These are phyloP conservation scores for Salvia rosmarinus DNA, from an alignment of 257 asterid genomes.

Conservation along the genomic window DNA sequence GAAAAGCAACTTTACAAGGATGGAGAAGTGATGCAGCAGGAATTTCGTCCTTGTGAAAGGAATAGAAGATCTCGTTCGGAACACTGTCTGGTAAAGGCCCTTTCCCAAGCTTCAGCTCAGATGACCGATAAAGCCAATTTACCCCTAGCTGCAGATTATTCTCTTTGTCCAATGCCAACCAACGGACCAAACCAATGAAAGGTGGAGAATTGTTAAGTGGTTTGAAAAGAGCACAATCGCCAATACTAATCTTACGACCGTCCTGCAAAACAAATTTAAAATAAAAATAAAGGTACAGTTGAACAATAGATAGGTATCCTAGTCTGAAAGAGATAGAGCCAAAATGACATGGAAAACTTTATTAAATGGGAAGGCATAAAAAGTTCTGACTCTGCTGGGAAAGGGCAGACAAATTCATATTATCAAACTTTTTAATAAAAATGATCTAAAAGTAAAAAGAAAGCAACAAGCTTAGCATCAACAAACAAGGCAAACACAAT, in stretches of 20 bases:
- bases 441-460: no score
- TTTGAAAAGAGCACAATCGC: conserved; percentile 81
- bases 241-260: conserved; percentile 61
- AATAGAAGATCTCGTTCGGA: conserved; percentile 83
- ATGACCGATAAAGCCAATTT: conserved; percentile 84
- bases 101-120: conserved; percentile 61
- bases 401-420: not conserved
- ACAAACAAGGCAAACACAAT: not conserved
- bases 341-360: no score
- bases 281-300: not conserved
- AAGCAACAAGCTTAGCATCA: not conserved
- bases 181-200: conserved; percentile 68
- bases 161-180: conserved; percentile 48
- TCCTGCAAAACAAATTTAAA: conserved; percentile 50
- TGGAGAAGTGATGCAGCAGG: conserved; percentile 87
- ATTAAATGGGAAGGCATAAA: not conserved
- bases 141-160: conserved; percentile 59
- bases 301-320: not conserved
- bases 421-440: not conserved
- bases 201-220: conserved; percentile 75
- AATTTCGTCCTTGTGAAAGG: conserved; percentile 75
- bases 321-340: not conserved
- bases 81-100: conserved; percentile 60
- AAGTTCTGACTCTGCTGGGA: not conserved
- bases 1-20: conserved; percentile 97